phyloP scores from a whole-genome alignment of 73 alveolate species.

The Breviolum minutum region DNA sequence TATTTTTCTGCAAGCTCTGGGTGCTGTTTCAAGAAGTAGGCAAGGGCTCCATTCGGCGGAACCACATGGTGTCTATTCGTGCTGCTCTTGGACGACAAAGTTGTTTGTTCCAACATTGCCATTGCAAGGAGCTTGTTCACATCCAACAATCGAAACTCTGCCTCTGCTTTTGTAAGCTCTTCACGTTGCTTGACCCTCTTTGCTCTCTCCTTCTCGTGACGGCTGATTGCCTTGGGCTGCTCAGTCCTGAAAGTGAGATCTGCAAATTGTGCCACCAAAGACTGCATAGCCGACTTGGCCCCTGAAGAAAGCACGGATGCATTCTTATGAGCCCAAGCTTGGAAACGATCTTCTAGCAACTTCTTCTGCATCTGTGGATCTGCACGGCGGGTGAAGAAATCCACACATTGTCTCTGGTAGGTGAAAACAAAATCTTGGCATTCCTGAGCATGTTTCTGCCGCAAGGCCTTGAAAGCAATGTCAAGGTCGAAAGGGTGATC shows the following conservation, averaged over 20 bases:
- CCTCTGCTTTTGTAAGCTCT: not conserved
- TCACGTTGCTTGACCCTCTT: constrained; percentile 12
- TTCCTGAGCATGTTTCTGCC: constrained; percentile 15
- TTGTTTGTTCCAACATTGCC: constrained; percentile 8
- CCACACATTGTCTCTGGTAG: not conserved
- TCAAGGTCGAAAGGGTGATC: not conserved
- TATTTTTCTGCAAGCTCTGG: constrained; percentile 10
- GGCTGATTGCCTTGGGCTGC: not conserved
- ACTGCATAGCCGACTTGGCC: not conserved
- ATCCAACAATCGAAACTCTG: constrained; percentile 4
- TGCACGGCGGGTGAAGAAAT: not conserved
- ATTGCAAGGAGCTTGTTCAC: constrained; percentile 27
- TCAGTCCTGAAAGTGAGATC: constrained; percentile 29
- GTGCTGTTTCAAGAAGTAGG: constrained; percentile 2
- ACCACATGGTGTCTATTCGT: not conserved
- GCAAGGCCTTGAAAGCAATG: not conserved
- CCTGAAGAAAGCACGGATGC: not conserved
- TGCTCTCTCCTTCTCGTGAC: constrained; percentile 4
- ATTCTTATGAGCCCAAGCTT: not conserved
- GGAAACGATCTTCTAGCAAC: not conserved
- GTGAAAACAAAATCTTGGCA: not conserved
- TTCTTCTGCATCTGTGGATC: not conserved
- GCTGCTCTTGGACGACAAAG: not conserved
- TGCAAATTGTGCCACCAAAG: not conserved
- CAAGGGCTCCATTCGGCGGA: not conserved